These are phyloP conservation scores for Jackrogersella multiformis DNA, from an alignment of 495 filamentous ascomycete species.

Conservation along the genomic window DNA sequence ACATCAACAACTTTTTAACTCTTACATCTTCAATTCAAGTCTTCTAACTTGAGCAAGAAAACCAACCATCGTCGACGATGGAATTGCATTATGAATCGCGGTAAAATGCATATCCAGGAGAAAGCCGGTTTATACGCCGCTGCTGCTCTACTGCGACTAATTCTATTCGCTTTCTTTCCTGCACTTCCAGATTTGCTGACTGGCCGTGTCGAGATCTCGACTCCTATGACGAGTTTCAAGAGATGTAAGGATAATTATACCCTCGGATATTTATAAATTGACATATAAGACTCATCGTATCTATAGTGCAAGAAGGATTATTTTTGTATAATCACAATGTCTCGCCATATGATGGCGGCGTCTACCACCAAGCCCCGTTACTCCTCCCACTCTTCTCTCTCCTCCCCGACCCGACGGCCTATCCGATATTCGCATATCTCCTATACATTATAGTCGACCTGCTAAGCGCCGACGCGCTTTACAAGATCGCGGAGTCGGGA, in stretches of 20 bases:
- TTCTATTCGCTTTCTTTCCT: conserved; percentile 83
- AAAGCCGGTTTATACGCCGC: conserved; percentile 78
- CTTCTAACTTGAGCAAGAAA: not conserved
- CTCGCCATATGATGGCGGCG: conserved; percentile 95
- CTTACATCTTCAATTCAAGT: not conserved
- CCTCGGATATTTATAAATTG: not conserved
- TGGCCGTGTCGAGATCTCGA: conserved; percentile 94
- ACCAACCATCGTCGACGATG: conserved; percentile 61
- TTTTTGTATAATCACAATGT: conserved; percentile 97
- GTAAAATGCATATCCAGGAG: conserved; percentile 62
- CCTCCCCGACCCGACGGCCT: conserved; percentile 71
- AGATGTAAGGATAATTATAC: conserved; percentile 67
- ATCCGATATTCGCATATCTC: conserved; percentile 76
- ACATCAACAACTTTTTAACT: conserved; percentile 4
- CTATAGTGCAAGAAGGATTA: conserved; percentile 89
- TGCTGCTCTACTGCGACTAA: conserved; percentile 80
- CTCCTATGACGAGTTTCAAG: conserved; percentile 97
- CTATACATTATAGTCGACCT: conserved; percentile 87
- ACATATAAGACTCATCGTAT: not conserved
- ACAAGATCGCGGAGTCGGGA: conserved; percentile 83
- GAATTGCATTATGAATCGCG: conserved; percentile 64
- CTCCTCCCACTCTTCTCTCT: conserved; percentile 90
- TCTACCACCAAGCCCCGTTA: conserved; percentile 96
- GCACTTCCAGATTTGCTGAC: conserved; percentile 85
- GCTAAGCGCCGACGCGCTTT: conserved; percentile 82